A percentile compares a stretch with the other conserved stretches of the same genome.
Conservation (phyloP, 2,329 filamentous ascomycete genomes). For the Rhynchosporium graminicola region DNA sequence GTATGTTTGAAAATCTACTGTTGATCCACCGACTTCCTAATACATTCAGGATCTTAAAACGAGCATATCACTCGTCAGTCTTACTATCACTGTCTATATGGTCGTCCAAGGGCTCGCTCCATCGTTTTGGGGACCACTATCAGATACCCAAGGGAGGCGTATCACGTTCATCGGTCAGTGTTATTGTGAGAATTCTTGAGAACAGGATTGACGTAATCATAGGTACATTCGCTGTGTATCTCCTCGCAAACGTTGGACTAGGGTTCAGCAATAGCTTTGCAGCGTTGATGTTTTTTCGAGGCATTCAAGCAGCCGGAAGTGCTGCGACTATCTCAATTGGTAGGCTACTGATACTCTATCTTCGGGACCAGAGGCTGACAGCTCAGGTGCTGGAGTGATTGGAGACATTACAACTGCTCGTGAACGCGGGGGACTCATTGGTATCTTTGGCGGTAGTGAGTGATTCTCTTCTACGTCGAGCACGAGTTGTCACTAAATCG, state of each 20-base stretch:
- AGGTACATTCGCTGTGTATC: conserved; percentile 49
- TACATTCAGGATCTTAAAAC: conserved; percentile 14
- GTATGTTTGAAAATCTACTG: conserved; percentile 26
- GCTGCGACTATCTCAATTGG: conserved; percentile 51
- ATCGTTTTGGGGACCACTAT: conserved; percentile 50
- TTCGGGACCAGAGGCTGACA: neutral
- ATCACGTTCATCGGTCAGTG: conserved; percentile 31
- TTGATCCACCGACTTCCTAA: neutral
- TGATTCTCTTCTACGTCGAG: conserved; percentile 1
- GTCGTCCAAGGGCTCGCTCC: conserved; percentile 53
- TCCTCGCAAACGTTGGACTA: conserved; percentile 49
- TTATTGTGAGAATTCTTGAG: neutral
- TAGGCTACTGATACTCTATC: conserved; percentile 25
- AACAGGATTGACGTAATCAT: neutral
- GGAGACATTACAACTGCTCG: conserved; percentile 43
- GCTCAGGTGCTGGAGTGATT: conserved; percentile 44
- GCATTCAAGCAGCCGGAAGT: conserved; percentile 50
- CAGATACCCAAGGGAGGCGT: conserved; percentile 49
- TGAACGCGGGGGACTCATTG: conserved; percentile 45
- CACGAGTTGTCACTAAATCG: conserved; percentile 6
- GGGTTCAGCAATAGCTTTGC: conserved; percentile 47
- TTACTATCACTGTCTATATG: conserved; percentile 51
- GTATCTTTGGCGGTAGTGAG: conserved; percentile 44
- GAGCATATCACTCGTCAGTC: conserved; percentile 40
- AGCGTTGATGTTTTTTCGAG: conserved; percentile 48